Conservation (phyloP, 1,284 basidiomycete species). For the Hemileia vastatrix region DNA sequence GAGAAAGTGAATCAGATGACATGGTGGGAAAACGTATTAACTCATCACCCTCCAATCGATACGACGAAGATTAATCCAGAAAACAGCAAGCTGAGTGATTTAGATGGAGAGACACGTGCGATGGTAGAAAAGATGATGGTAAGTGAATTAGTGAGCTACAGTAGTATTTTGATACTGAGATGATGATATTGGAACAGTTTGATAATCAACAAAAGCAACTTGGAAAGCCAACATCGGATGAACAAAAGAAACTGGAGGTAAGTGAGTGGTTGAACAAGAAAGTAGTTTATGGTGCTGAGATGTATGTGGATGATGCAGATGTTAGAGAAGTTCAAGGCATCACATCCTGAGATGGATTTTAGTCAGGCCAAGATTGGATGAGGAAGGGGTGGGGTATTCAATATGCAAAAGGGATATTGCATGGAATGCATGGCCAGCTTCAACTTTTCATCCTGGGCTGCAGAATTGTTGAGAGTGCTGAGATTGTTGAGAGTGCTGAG, state of each 20-base stretch:
- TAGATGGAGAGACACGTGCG: conserved; percentile 84
- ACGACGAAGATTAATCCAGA: conserved; percentile 91
- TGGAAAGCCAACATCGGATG: conserved; percentile 59
- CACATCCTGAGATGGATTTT: conserved; percentile 90
- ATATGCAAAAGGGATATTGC: too few relatives aligned
- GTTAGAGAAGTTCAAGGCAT: conserved; percentile 74
- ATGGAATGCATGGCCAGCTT: too few relatives aligned
- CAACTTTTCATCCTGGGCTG: too few relatives aligned
- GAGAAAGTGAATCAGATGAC: conserved; percentile 77
- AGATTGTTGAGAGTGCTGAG: too few relatives aligned
- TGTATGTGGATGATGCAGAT: conserved; percentile 49
- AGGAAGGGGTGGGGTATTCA: too few relatives aligned
- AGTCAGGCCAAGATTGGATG: conserved; percentile 18
- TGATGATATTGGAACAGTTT: conserved; percentile 53
- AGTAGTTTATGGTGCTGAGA: neutral
- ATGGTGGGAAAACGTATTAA: conserved; percentile 97
- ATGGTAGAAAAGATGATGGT: conserved; percentile 99
- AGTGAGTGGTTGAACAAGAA: conserved; percentile 45
- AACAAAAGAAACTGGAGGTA: conserved; percentile 46
- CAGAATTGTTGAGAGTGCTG: too few relatives aligned
- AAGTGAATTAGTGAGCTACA: conserved; percentile 40
- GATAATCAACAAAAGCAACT: conserved; percentile 98
- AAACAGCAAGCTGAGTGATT: conserved; percentile 89
- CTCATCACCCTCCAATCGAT: conserved; percentile 91
- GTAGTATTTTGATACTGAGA: neutral